Evolutionary conservation across 441 rosid genomes (phyloP), one percentile per base, ranked within the genome.

Genomic region (Biscutella laevigata): DNA sequence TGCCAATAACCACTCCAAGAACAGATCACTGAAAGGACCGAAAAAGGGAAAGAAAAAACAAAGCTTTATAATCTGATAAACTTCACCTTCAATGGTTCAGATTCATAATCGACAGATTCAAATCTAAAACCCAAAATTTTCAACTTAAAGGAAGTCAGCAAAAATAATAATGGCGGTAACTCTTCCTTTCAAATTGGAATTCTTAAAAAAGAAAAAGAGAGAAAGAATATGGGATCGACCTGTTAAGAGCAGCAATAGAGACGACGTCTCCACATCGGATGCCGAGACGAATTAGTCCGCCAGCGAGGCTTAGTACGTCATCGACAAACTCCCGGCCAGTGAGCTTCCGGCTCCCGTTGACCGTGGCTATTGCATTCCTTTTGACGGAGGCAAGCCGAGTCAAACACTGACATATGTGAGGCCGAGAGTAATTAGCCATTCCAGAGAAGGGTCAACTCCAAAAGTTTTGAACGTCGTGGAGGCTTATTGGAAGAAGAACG

Each of bases 361-460:
- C 35, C 1, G 77, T 66, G 42, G 79, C 76, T 4, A 57, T 26
- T 7, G 79, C 69, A 43, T 68, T 42, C 1, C 76, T 72, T 26
- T 82, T 82, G 33, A 28, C 59, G 47, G 88, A 44, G 5, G 81
- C 81, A 10, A 80, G 43, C 43, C 79, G 75, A 11, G 73, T 72
- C 40, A 89, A 73, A 73, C 88, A 86, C 45, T 86, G 91, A 69
- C 91, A 82, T 12, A 82, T 69, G 53, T 86, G 94, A 1, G 88
- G 71, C 43, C 72, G 75, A 13, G 82, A 80, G 82, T 57, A 79
- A 50, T 34, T 16, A 29, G 66, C 66, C 95, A 88, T 88, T n/a
- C 8, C 49, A 14, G 14, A 6, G 20, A 50, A 40, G 22, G 61
- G 20, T 1, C 34, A 34, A 19, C 4, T 6, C 4, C 12, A 19